Evolutionary conservation across 306 rosid genomes (phyloP).

Genomic region (Vicia sativa): DNA sequence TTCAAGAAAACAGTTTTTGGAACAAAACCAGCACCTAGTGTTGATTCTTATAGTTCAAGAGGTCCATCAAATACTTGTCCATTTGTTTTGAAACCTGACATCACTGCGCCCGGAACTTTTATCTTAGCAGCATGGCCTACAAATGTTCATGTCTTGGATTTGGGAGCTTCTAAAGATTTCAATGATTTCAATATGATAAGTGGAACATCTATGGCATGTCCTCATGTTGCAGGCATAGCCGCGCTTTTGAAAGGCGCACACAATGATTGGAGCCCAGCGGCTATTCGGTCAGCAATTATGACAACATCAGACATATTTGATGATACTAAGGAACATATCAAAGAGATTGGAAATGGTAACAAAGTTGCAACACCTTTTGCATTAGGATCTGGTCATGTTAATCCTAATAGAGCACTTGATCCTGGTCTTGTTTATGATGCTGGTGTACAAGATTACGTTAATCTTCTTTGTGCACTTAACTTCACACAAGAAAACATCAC

Average conservation of each 20-base stretch:
- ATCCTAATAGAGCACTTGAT: slow-evolving; percentile 65
- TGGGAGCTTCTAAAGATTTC: not conserved
- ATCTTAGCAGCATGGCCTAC: slow-evolving; percentile 83
- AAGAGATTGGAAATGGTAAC: slow-evolving; percentile 52
- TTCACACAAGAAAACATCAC: slow-evolving; percentile 47
- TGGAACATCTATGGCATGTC: slow-evolving; percentile 89
- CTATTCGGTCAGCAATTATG: slow-evolving; percentile 77
- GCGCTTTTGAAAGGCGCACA: slow-evolving; percentile 59
- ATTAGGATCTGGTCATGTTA: slow-evolving; percentile 69
- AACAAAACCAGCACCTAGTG: slow-evolving; percentile 56
- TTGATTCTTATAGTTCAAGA: slow-evolving; percentile 65
- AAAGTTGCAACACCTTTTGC: slow-evolving; percentile 62
- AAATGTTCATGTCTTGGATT: not conserved
- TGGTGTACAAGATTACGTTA: slow-evolving; percentile 53
- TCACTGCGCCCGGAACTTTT: slow-evolving; percentile 71
- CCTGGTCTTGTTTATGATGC: slow-evolving; percentile 77
- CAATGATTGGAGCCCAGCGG: slow-evolving; percentile 73
- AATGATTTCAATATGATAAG: slow-evolving; percentile 49
- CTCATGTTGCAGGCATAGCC: slow-evolving; percentile 66
- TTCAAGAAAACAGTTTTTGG: slow-evolving; percentile 52
- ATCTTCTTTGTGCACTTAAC: slow-evolving; percentile 68
- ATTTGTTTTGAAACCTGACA: slow-evolving; percentile 69
- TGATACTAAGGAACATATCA: slow-evolving; percentile 46
- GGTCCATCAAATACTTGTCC: slow-evolving; percentile 79
- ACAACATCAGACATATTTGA: slow-evolving; percentile 62